phyloP scores from a whole-genome alignment of 139 green algal genomes.

The Medakamo hakoo region DNA sequence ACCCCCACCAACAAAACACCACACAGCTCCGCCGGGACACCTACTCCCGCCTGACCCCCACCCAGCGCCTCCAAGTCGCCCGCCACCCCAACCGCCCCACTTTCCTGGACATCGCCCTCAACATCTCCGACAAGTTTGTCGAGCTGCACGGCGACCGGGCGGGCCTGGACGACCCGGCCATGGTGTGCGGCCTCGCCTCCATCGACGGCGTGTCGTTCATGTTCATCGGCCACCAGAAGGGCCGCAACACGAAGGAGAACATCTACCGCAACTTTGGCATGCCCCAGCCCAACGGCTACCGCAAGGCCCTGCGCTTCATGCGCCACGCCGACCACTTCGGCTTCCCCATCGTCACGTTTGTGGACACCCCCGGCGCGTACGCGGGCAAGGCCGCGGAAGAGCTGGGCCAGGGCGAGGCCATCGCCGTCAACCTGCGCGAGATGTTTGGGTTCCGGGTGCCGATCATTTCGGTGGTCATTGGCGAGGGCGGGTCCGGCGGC shows the following conservation, averaged over 20 bases:
- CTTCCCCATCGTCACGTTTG: conserved; percentile 89
- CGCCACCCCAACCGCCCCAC: conserved; percentile 88
- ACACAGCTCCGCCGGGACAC: conserved; percentile 78
- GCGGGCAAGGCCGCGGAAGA: conserved; percentile 82
- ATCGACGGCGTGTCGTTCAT: conserved; percentile 89
- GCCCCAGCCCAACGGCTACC: conserved; percentile 88
- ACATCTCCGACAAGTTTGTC: conserved; percentile 93
- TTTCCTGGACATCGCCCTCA: conserved; percentile 92
- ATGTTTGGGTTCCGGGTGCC: conserved; percentile 94
- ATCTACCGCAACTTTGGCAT: conserved; percentile 91
- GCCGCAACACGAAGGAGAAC: conserved; percentile 95
- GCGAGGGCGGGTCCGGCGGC: conserved; percentile 81
- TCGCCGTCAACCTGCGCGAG: conserved; percentile 88
- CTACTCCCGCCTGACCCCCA: conserved; percentile 78
- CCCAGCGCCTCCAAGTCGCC: conserved; percentile 82
- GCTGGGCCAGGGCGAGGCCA: conserved; percentile 90
- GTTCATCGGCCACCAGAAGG: conserved; percentile 97
- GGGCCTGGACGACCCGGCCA: conserved; percentile 72
- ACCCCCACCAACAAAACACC: no score
- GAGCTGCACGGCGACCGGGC: conserved; percentile 92
- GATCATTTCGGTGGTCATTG: conserved; percentile 84
- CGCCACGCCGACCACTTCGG: conserved; percentile 88
- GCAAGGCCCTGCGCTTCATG: conserved; percentile 96
- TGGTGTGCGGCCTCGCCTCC: conserved; percentile 81
- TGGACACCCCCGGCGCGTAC: conserved; percentile 93